A percentile compares a stretch with the other conserved stretches of the same genome.
These are phyloP conservation scores for Hygrocybe punicea DNA, from an alignment of 768 basidiomycete species.

Conservation along the genomic window DNA sequence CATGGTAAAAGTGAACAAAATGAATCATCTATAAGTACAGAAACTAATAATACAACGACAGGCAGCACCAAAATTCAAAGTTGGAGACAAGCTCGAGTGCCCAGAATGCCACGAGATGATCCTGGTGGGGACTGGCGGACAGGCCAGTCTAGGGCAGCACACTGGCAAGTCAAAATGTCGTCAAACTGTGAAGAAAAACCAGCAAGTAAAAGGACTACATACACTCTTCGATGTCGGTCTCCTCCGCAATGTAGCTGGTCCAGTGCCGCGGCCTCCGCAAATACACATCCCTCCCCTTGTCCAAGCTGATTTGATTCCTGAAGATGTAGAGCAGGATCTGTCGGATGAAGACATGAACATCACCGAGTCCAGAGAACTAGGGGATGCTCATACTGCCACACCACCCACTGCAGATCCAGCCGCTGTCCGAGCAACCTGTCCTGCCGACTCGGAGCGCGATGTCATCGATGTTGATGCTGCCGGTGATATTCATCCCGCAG, in stretches of 20 bases:
- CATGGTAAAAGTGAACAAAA: not conserved
- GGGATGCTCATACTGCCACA: not conserved
- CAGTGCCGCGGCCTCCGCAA: not conserved
- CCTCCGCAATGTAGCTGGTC: not conserved
- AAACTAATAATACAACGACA: not conserved
- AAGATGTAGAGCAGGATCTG: not conserved
- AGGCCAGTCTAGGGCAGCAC: constrained; percentile 19
- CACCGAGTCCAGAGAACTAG: not conserved
- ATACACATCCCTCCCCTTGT: not conserved
- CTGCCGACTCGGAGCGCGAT: not conserved
- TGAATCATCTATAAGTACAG: not conserved
- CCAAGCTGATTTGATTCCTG: not conserved
- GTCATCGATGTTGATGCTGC: too few species aligned
- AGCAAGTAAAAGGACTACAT: constrained; percentile 1
- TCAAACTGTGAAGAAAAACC: constrained; percentile 9
- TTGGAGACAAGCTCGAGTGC: constrained; percentile 9
- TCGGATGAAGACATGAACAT: too few species aligned
- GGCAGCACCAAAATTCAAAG: not conserved
- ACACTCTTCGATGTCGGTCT: not conserved
- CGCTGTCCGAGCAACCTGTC: not conserved
- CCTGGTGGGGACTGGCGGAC: constrained; percentile 18
- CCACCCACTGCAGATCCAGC: not conserved
- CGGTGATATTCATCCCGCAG: too few species aligned
- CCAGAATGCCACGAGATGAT: constrained; percentile 18
- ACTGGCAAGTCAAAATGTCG: too few species aligned